Conservation (phyloP, 305 asterid genomes). For the Striga hermonthica region DNA sequence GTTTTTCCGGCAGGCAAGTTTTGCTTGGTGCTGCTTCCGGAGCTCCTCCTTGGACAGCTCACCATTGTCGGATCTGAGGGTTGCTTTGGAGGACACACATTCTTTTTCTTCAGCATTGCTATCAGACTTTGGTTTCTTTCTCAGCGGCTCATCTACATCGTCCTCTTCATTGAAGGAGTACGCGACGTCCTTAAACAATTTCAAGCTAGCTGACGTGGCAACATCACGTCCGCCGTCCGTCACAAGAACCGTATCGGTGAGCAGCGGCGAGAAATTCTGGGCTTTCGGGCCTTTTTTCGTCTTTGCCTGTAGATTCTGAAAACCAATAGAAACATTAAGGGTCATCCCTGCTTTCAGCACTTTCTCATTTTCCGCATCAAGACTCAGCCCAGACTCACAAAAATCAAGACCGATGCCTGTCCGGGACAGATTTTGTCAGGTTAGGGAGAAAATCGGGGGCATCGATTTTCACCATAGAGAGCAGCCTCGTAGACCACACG, state of each 20-base stretch:
- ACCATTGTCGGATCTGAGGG: too few relatives aligned
- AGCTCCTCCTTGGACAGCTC: too few relatives aligned
- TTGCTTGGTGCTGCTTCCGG: constrained; percentile 81
- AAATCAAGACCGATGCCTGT: constrained; percentile 83
- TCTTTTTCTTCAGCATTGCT: too few relatives aligned
- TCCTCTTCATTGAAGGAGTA: too few relatives aligned
- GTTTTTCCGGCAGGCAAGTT: constrained; percentile 67
- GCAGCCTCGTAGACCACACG: constrained; percentile 58
- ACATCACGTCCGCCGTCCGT: constrained; percentile 43
- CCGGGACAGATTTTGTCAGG: constrained; percentile 71
- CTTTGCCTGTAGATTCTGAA: constrained; percentile 55
- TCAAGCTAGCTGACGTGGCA: constrained; percentile 47
- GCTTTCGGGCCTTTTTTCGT: constrained; percentile 46
- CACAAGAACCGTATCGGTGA: constrained; percentile 66
- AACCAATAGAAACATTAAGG: constrained; percentile 68
- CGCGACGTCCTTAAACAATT: too few relatives aligned
- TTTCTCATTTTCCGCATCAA: constrained; percentile 56
- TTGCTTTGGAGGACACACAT: too few relatives aligned
- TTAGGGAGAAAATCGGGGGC: constrained; percentile 59
- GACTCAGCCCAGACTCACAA: constrained; percentile 56
- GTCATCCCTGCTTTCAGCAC: constrained; percentile 61
- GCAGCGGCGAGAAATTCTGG: constrained; percentile 49
- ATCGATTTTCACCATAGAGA: constrained; percentile 53
- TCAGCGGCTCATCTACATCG: too few relatives aligned
- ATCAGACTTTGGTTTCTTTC: too few relatives aligned